These are phyloP conservation scores for Phaeomoniella chlamydospora DNA, from an alignment of 2,329 filamentous ascomycete genomes.

Conservation along the genomic window DNA sequence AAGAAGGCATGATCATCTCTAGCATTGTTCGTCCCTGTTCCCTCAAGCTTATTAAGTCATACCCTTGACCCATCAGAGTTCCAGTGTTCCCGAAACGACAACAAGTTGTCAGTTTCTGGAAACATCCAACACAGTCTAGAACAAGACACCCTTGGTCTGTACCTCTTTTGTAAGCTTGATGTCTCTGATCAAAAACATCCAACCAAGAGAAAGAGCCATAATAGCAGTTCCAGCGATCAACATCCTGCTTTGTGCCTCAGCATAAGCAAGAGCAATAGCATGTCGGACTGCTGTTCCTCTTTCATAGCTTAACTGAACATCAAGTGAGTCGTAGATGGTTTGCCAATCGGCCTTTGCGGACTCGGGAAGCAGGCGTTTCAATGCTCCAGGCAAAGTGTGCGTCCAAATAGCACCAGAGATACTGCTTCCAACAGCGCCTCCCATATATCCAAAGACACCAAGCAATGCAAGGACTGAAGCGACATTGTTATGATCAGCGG, in stretches of 20 bases:
- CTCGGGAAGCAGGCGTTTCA: slow-evolving; percentile 17
- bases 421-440: slow-evolving; percentile 35
- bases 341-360: slow-evolving; percentile 8
- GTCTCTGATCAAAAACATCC: slow-evolving; percentile 32
- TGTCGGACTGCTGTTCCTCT: slow-evolving; percentile 33
- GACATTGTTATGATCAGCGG: slow-evolving; percentile 34
- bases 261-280: slow-evolving; percentile 48
- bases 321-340: slow-evolving; percentile 31
- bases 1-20: too few relatives aligned
- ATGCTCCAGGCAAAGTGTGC: slow-evolving; percentile 30
- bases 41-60: too few relatives aligned
- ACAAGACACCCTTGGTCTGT: slow-evolving; percentile 38
- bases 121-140: too few relatives aligned
- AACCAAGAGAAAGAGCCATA: slow-evolving; percentile 27
- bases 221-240: slow-evolving; percentile 33
- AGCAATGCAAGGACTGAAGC: slow-evolving; percentile 38
- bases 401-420: slow-evolving; percentile 46
- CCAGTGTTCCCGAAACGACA: too few relatives aligned
- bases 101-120: too few relatives aligned
- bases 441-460: slow-evolving; percentile 37
- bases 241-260: slow-evolving; percentile 37
- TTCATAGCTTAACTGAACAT: slow-evolving; percentile 34
- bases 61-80: too few relatives aligned
- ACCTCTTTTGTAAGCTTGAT: slow-evolving; percentile 33
- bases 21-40: too few relatives aligned